A percentile compares a stretch with the other conserved stretches of the same genome.
These are phyloP conservation scores for Gossypium raimondii DNA, from an alignment of 345 rosid genomes.

Conservation along the genomic window DNA sequence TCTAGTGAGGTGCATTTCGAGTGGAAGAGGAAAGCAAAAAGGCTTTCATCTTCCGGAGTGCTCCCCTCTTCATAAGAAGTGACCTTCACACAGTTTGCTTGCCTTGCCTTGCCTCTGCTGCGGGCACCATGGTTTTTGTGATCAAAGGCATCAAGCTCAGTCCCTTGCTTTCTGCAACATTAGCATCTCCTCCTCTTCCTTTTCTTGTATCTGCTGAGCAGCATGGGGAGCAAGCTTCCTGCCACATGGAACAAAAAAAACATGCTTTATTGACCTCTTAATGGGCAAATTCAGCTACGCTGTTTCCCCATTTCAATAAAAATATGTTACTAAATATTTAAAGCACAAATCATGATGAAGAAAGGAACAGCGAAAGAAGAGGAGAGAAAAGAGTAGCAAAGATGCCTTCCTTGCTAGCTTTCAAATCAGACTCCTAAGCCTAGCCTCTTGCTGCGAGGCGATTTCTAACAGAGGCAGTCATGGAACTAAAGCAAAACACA, in stretches of 20 bases:
- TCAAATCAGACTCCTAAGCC: not conserved
- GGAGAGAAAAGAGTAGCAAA: not conserved
- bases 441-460: not conserved
- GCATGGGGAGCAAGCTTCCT: conserved; percentile 75
- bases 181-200: conserved; percentile 73
- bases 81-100: conserved; percentile 81
- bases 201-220: conserved; percentile 66
- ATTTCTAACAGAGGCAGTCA: not conserved
- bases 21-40: conserved; percentile 98
- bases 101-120: conserved; percentile 42
- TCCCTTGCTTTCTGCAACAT: conserved; percentile 68
- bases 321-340: not conserved
- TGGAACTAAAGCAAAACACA: not conserved
- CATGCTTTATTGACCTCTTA: not conserved
- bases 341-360: not conserved
- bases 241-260: conserved; percentile 14
- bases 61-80: conserved; percentile 86
- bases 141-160: conserved; percentile 71
- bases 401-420: not conserved
- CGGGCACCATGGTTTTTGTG: conserved; percentile 94
- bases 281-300: not conserved
- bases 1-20: conserved; percentile 66
- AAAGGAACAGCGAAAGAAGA: not conserved
- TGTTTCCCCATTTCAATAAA: not conserved
- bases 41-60: conserved; percentile 92